Percentiles rank a stretch among this genome's conserved stretches.
These are phyloP conservation scores for Curvularia hawaiiensis DNA, from an alignment of 2,329 filamentous ascomycete species.

Conservation along the genomic window DNA sequence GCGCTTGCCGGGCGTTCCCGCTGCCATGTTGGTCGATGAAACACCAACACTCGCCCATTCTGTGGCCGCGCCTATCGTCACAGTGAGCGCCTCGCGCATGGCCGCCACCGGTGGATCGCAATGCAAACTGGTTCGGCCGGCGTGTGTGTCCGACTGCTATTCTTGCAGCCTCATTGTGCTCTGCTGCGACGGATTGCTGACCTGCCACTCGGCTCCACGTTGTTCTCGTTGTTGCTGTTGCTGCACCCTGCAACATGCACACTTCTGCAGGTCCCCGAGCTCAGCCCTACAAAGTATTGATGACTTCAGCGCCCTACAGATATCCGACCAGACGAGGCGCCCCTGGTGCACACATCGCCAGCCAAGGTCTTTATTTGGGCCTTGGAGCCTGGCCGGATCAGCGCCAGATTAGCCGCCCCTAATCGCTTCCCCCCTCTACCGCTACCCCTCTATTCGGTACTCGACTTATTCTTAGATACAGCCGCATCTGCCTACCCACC, in stretches of 20 bases:
- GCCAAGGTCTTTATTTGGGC: constrained; percentile 37
- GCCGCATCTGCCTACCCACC: constrained; percentile 36
- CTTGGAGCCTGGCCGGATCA: constrained; percentile 35
- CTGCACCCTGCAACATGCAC: constrained; percentile 6
- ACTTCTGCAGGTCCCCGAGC: constrained; percentile 30
- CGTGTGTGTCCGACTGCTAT: constrained; percentile 9
- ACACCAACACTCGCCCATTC: constrained; percentile 22
- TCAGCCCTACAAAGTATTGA: constrained; percentile 42
- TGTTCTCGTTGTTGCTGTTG: background rate
- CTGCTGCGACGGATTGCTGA: constrained; percentile 25
- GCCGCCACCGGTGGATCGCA: constrained; percentile 8
- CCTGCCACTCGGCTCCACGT: constrained; percentile 11
- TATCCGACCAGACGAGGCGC: constrained; percentile 17
- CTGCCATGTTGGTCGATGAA: constrained; percentile 21
- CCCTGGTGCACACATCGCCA: constrained; percentile 22
- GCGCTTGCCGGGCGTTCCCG: constrained; percentile 28
- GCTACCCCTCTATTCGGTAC: constrained; percentile 26
- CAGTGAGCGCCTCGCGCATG: constrained; percentile 20
- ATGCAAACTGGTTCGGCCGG: constrained; percentile 7
- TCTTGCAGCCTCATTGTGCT: background rate
- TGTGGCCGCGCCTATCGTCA: constrained; percentile 22
- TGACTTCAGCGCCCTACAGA: constrained; percentile 27
- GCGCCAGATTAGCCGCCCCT: constrained; percentile 36
- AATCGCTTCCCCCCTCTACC: constrained; percentile 18
- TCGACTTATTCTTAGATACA: constrained; percentile 47